Evolutionary conservation across 179 eudicot genomes (phyloP).

Genomic region (Sideroxylon spinosum): DNA sequence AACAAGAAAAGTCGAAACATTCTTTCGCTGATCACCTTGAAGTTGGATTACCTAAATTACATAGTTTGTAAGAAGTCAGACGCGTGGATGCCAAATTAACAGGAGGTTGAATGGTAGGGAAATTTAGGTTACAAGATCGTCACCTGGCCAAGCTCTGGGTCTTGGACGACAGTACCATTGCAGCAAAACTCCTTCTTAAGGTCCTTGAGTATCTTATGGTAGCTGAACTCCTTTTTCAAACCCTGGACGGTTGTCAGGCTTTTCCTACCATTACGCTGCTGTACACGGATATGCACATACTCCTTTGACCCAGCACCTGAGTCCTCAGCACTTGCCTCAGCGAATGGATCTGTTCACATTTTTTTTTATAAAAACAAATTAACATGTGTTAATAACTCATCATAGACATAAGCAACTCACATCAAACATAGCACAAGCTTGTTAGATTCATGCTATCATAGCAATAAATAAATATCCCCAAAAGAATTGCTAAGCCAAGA

Average conservation of each 20-base stretch:
- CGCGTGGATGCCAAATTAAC: not conserved
- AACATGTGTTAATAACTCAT: too few species aligned
- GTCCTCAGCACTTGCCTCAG: slow-evolving; percentile 18
- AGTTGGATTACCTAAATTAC: slow-evolving; percentile 17
- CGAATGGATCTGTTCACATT: slow-evolving; percentile 9
- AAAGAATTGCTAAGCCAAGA: too few species aligned
- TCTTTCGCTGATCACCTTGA: slow-evolving; percentile 21
- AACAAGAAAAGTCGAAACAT: slow-evolving; percentile 18
- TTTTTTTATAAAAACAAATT: too few species aligned
- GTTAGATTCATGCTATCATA: too few species aligned
- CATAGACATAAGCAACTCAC: too few species aligned
- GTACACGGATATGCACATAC: slow-evolving; percentile 26
- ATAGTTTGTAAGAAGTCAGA: not conserved
- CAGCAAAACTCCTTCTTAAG: slow-evolving; percentile 28
- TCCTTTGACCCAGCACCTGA: slow-evolving; percentile 22
- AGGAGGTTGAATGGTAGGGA: not conserved
- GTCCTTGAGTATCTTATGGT: slow-evolving; percentile 23
- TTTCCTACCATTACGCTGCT: slow-evolving; percentile 31
- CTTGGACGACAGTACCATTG: slow-evolving; percentile 30
- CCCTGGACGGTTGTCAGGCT: slow-evolving; percentile 26
- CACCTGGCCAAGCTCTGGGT: slow-evolving; percentile 31
- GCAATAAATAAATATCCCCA: too few species aligned
- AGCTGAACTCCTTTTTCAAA: slow-evolving; percentile 25
- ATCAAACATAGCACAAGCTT: too few species aligned
- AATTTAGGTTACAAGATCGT: not conserved